Evolutionary conservation across 495 filamentous ascomycete species (phyloP), one percentile per base, ranked within the genome.

Genomic region (Hypoxylon cercidicola): DNA sequence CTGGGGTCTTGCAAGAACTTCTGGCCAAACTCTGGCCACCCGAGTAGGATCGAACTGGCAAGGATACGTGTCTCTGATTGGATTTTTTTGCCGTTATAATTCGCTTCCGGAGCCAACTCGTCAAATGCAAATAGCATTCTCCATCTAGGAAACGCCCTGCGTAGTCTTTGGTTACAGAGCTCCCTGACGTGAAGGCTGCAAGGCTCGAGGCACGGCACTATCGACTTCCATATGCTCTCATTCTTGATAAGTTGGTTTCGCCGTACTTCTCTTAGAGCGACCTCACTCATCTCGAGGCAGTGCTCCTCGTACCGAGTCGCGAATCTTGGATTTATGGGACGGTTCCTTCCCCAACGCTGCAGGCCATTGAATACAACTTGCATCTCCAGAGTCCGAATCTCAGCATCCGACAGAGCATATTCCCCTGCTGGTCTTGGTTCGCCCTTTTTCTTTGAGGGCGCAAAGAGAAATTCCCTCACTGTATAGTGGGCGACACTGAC

Each of bases 381-480:
- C 20, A 68, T 56, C 50, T 69, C 64, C 28, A 68, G 45, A n/a
- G 8, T 55, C 7, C 65, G 50, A 18, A 60, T 64, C 11, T 46
- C n/a, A 1, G n/a, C 15, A 15, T 71, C 57, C 7, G 64, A 55
- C 19, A 71, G 28, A 18, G 69, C 60, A 13, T 68, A 71, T 10
- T 67, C 58, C 1, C 53, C 53, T 4, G 64, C 64, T 12, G 65
- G 66, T 34, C 53, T 60, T 19, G 32, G 60, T 45, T 45, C 6
- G 6, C 21, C 60, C 0, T 34, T 30, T n/a, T 39, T 40, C 35
- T 56, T 62, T 7, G 51, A 2, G 13, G 37, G 11, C 12, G 66
- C 66, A 21, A 71, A 73, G n/a, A 75, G 62, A 18, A 72, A 77
- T 53, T 77, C 74, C 25, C 56, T 69, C 13, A 77, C 74, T 30